Base-by-base conservation (phyloP, 1,284 basidiomycete genomes). In the Athelia sp. region DNA sequence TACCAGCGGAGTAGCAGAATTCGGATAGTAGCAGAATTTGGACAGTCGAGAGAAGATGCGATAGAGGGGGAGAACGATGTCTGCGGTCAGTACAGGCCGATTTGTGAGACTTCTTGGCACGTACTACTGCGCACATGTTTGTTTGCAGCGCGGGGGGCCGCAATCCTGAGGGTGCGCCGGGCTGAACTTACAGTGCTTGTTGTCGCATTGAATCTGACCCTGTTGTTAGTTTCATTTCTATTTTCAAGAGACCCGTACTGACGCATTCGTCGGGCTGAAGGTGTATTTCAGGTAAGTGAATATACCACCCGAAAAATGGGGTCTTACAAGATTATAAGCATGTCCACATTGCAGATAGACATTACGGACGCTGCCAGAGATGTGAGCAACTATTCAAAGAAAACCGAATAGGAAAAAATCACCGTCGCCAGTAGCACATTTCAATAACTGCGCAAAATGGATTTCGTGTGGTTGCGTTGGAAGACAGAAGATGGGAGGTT, bases 51-150 rank as follows among this genome's bases (percentile, higher is more conserved):
- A 34, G 19, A 23, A 50, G n/a, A 26, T 45, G 52, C 54, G 35
- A 46, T 22, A 47, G 32, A 34, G n/a, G 22, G 35, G 35, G 15
- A 49, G 47, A 46, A 47, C 17, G 42, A n/a, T 34, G 32, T 11
- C 11, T 34, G 32, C 11, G 32, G n/a, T 11, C 32, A 34, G n/a
- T n/a, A n/a, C n/a, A n/a, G n/a, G n/a, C 11, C 32, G 32, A n/a
- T 11, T 11, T 34, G 32, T 34, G 32, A 34, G n/a, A 34, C 11
- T 34, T 11, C 11, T 34, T 29, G 15, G 36, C 45, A 64, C 72
- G 48, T 53, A 79, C 78, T 74, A 75, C 60, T 79, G 78, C 53
- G 64, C 65, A 48, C 78, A 80, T 1, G 71, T 74, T 44, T 61
- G 59, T 43, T 54, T 71, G 59, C 77, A 79, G 17, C 46, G 52